Base-by-base conservation (phyloP, 306 rosid genomes). In the Elaeagnus macrophylla region DNA sequence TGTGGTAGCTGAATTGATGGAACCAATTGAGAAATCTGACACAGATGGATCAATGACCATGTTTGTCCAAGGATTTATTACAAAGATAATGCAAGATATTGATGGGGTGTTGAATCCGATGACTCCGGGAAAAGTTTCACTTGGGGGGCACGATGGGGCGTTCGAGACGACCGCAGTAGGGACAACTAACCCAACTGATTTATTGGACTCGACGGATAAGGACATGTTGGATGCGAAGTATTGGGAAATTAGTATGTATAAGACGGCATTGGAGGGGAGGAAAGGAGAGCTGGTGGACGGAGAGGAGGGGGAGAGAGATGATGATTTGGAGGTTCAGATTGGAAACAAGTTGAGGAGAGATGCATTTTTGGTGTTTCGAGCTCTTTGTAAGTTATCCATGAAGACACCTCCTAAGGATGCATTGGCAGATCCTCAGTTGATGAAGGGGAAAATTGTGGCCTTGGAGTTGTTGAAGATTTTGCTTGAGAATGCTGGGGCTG, bases 181-280 rank as follows among this genome's bases (percentile, higher is more conserved):
- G 85, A 81, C 89, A 5, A 93, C 99, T 1, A 93, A 93, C 51
- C 95, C 99, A 0, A 81, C 99, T 17, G 99, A 93, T 66, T 83
- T 93, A 76, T 68, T 93, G 80, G 99, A 93, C 69, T 93, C 99
- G 1, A 93, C 95, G 4, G 99, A 93, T 60, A 93, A 93, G 75
- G 99, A 93, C 65, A 93, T 93, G 99, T 72, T 93, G 79, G 99
- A 93, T 71, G 99, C 99, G 0, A 93, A 93, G 73, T 93, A 93
- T 61, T 93, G 99, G 99, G 99, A 93, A 72, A 93, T 93, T 57
- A 93, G 99, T 54, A 93, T 93, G 99, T 93, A 93, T 37, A 93
- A 93, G 78, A 82, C 95, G n/a, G 99, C 99, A 0, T 72, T 93
- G 82, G 99, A 93, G 71, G 99, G 90, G 9, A 68, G 99, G 72